Evolutionary conservation across 345 rosid genomes (phyloP).

Genomic region (Eutrema heterophyllum): DNA sequence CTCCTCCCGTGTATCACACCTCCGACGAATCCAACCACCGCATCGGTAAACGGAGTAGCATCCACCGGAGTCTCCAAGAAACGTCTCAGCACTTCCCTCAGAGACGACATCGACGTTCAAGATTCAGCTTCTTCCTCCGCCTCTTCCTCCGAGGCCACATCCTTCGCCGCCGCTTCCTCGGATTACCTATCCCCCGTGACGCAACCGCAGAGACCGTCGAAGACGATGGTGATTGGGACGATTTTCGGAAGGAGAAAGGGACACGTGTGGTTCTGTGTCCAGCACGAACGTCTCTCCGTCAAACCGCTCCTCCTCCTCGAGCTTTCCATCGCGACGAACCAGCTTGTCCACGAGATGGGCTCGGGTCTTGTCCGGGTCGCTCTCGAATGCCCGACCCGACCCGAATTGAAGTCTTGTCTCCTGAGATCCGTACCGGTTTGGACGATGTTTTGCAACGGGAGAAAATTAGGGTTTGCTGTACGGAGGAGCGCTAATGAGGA

Average conservation of each 20-base stretch:
- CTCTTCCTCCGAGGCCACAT: constrained; percentile 26
- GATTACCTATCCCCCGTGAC: constrained; percentile 24
- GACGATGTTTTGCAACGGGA: constrained; percentile 67
- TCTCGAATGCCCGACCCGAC: constrained; percentile 51
- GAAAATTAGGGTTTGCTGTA: constrained; percentile 54
- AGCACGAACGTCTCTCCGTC: constrained; percentile 65
- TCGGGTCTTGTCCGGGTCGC: constrained; percentile 72
- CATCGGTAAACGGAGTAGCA: constrained; percentile 6
- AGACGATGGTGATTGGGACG: constrained; percentile 80
- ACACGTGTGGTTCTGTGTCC: constrained; percentile 88
- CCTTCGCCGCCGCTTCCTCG: not conserved
- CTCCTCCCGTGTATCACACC: constrained; percentile 65
- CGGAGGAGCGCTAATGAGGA: constrained; percentile 47
- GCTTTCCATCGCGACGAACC: constrained; percentile 62
- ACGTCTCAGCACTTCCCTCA: constrained; percentile 71
- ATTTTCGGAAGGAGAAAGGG: constrained; percentile 75
- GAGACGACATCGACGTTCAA: constrained; percentile 47
- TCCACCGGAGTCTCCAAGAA: constrained; percentile 40
- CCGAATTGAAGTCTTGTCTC: constrained; percentile 46
- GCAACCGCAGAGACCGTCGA: constrained; percentile 50
- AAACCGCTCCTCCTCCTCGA: constrained; percentile 73
- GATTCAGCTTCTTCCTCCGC: constrained; percentile 32
- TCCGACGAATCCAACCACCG: constrained; percentile 30
- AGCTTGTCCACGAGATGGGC: constrained; percentile 68
- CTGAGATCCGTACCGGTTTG: constrained; percentile 69